Percentiles rank a stretch among this genome's conserved stretches.
Evolutionary conservation across 306 rosid genomes (phyloP).

Genomic region (Ammopiptanthus mongolicus): DNA sequence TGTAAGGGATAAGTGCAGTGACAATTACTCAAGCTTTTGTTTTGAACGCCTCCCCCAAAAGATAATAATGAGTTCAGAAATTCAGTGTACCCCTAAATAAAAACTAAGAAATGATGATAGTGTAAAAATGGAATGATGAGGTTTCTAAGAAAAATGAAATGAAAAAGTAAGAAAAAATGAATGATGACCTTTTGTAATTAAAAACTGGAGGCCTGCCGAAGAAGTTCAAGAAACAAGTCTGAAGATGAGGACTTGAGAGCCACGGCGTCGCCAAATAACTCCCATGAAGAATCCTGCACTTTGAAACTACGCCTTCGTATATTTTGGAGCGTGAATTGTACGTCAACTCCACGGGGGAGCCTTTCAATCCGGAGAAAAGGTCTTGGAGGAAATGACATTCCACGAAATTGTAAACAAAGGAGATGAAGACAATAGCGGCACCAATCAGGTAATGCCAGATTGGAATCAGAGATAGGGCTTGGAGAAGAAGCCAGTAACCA

Average conservation of each 20-base stretch:
- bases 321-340: constrained; percentile 40
- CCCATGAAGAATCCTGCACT: constrained; percentile 69
- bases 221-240: constrained; percentile 67
- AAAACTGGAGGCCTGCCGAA: constrained; percentile 66
- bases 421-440: neutral
- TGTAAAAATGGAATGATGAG: too few relatives aligned
- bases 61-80: too few relatives aligned
- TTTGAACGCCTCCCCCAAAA: too few relatives aligned
- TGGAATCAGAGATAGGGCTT: constrained; percentile 48
- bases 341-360: constrained; percentile 45
- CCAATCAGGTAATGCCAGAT: constrained; percentile 39
- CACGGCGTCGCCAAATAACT: constrained; percentile 70
- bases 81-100: too few relatives aligned
- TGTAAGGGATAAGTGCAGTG: too few relatives aligned
- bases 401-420: constrained; percentile 56
- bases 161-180: too few relatives aligned
- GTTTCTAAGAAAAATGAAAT: too few relatives aligned
- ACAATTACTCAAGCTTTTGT: too few relatives aligned
- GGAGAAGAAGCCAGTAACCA: constrained; percentile 45
- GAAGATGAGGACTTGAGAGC: constrained; percentile 84
- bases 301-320: constrained; percentile 69
- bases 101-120: too few relatives aligned
- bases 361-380: constrained; percentile 49
- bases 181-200: constrained; percentile 70
- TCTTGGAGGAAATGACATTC: constrained; percentile 69